Evolutionary conservation across 2,329 filamentous ascomycete genomes (phyloP).

Genomic region (Sphaerostilbella broomeana): DNA sequence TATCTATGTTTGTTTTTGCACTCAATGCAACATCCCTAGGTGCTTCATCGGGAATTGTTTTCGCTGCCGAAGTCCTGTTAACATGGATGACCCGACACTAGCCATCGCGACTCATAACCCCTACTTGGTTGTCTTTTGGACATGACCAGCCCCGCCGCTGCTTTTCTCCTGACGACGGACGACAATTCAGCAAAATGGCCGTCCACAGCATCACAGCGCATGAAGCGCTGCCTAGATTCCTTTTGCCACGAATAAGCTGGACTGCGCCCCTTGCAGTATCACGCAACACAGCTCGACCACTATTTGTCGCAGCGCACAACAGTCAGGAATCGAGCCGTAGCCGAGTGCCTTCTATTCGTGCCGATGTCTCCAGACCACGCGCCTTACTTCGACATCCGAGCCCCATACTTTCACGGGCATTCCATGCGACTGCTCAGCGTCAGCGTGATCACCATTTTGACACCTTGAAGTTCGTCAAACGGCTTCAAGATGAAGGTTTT

Average conservation of each 20-base stretch:
- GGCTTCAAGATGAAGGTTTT: slow-evolving; percentile 84
- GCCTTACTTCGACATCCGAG: slow-evolving; percentile 11
- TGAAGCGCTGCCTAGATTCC: slow-evolving; percentile 44
- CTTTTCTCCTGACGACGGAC: not conserved
- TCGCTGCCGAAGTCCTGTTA: slow-evolving; percentile 7
- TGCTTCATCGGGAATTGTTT: slow-evolving; percentile 10
- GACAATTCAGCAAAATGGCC: slow-evolving; percentile 20
- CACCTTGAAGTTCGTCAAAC: slow-evolving; percentile 92
- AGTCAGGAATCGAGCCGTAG: slow-evolving; percentile 14
- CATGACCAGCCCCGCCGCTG: no score
- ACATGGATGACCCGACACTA: slow-evolving; percentile 7
- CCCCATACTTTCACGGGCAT: slow-evolving; percentile 37
- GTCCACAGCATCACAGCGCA: slow-evolving; percentile 23
- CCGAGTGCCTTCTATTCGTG: slow-evolving; percentile 18
- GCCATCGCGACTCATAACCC: no score
- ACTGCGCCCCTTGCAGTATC: slow-evolving; percentile 23
- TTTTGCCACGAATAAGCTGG: slow-evolving; percentile 53
- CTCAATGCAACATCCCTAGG: no score
- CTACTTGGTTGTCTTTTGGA: no score
- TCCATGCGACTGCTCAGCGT: slow-evolving; percentile 58
- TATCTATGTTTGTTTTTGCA: no score
- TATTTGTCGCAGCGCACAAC: slow-evolving; percentile 15
- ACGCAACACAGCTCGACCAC: slow-evolving; percentile 16
- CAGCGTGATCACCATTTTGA: slow-evolving; percentile 90
- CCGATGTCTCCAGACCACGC: slow-evolving; percentile 13